Base-by-base conservation (phyloP, 257 asterid genomes). In the Marsdenia floribunda region DNA sequence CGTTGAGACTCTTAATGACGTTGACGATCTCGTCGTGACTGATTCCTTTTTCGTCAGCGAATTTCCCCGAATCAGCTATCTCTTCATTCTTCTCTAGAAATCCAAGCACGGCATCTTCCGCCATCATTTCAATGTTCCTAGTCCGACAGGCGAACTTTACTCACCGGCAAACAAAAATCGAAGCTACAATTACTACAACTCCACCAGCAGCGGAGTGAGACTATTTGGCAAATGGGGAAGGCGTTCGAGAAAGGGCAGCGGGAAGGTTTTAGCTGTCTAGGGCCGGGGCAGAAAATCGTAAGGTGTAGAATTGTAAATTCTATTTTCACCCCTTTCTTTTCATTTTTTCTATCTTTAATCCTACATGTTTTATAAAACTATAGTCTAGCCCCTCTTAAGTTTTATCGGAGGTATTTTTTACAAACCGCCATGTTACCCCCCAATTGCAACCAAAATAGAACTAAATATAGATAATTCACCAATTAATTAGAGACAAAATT, bases 11-110 rank as follows among this genome's bases (percentile, higher is more conserved):
- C 80, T 85, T 91, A 83, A 95, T 82, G 79, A 84, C 78, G 84
- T 95, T 95, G 79, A 95, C 92, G 50, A 95, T 79, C 77, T 95
- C 98, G 35, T 89, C 97, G 60, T 95, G 98, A 76, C 80, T 82
- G 78, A 95, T 68, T 6, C 96, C 90, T 75, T 79, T 83, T 70
- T 90, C 91, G 72, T 83, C 85, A 0, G 99, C 91, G 68, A 95
- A 95, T 7, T 79, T 80, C 1, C 90, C 96, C 0, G 97, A 89
- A 78, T 94, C 93, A 0, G 86, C 18, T 73, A 94, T 90, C 79
- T 78, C 86, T 13, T 86, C 91, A 57, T 87, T 89, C 68, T 82
- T 80, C 37, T 94, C 85, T 0, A 94, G 83, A 59, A 76, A 86
- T 5, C 96, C 91, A 18, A 94, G 74, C 68, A 94, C 85, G 24